These are phyloP conservation scores for Delphinella strobiligena DNA, from an alignment of 2,329 filamentous ascomycete species.

Conservation along the genomic window DNA sequence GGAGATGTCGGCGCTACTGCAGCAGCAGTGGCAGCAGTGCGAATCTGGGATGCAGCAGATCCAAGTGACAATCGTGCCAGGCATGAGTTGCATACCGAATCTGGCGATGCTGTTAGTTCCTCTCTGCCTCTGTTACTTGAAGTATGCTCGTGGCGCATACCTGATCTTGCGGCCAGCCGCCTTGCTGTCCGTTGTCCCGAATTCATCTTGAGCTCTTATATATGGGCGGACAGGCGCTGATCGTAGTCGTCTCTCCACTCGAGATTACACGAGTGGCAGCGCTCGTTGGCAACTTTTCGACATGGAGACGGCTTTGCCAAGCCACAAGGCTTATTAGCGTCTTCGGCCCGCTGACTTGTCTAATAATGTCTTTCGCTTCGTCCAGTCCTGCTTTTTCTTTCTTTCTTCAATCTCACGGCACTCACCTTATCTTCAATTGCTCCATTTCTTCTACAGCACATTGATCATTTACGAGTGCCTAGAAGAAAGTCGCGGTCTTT, in stretches of 20 bases:
- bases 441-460: conserved; percentile 53
- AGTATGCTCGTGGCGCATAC: conserved; percentile 16
- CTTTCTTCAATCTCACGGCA: conserved; percentile 42
- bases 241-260: background rate
- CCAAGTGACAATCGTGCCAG: conserved; percentile 24
- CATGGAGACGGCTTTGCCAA: conserved; percentile 10
- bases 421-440: conserved; percentile 91
- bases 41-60: conserved; percentile 21
- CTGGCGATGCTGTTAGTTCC: conserved; percentile 20
- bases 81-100: conserved; percentile 35
- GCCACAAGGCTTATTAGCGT: background rate
- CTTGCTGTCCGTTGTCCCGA: conserved; percentile 31
- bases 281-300: conserved; percentile 6
- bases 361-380: conserved; percentile 3
- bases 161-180: conserved; percentile 28
- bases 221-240: conserved; percentile 2
- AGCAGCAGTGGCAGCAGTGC: conserved; percentile 24
- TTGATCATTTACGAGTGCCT: conserved; percentile 88
- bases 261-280: background rate
- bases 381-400: conserved; percentile 13
- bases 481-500: conserved; percentile 72
- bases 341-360: conserved; percentile 1
- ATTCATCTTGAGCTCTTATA: conserved; percentile 25
- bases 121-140: conserved; percentile 5
- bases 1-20: conserved; percentile 15